Evolutionary conservation across 345 rosid species (phyloP), one percentile per base, ranked within the genome.

Genomic region (Syzygium jambos): DNA sequence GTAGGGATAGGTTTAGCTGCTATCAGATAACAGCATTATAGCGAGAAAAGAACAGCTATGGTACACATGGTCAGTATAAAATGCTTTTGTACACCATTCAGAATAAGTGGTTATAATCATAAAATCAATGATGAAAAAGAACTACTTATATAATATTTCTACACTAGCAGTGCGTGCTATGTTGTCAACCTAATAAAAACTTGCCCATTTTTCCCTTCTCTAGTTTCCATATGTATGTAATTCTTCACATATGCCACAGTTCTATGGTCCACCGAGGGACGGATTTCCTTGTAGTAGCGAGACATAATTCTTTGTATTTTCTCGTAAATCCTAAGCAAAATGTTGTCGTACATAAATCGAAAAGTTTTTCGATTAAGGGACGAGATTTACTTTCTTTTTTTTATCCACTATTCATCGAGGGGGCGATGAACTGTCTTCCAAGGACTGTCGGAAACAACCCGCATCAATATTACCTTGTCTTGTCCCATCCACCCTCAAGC

Each of bases 231-330:
- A 14, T 52, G 15, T 52, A 52, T 4, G 53, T 3, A 13, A 52
- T 8, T 61, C 29, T n/a, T 13, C 1, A 4, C 34, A n/a, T 61
- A 0, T 61, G 0, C 0, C 13, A 13, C 12, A n/a, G 73, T 61
- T n/a, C 73, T 13, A 61, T 61, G 2, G 2, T 61, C 15, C 4
- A 34, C 7, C 2, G 1, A 61, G 73, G 29, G 73, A 61, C 2
- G 34, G 17, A 12, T 3, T 29, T 0, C 3, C 0, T 1, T 7
- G 68, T 13, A 12, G 1, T 27, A 61, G 2, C 4, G 1, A 61
- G 17, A 61, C 11, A 0, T 27, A 27, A n/a, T 9, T 61, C 34
- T 61, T n/a, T 5, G 65, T 15, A 61, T 1, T 27, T 61, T n/a
- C 34, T 61, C 17, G 13, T 1, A 1, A 61, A 2, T 15, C 34